These are phyloP conservation scores for Saccharum hybrid DNA, from an alignment of 202 grass and related monocot genomes.

Conservation along the genomic window DNA sequence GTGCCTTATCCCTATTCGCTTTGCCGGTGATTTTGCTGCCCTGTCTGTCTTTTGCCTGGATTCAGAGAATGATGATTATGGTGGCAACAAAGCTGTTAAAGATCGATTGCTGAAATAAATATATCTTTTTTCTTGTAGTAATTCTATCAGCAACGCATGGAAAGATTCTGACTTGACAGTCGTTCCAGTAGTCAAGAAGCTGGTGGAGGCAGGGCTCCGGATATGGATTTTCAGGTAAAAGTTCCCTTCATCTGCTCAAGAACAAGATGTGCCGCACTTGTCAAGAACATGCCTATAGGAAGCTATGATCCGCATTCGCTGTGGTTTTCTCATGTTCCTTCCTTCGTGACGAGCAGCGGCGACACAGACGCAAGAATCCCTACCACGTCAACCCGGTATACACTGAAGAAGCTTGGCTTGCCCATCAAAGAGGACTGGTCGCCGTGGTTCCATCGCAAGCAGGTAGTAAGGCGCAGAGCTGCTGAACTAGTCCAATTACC, in stretches of 20 bases:
- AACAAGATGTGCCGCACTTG: too few species aligned
- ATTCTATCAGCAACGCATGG: slow-evolving; percentile 31
- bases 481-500: background rate
- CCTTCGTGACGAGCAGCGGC: slow-evolving; percentile 34
- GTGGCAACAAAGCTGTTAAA: background rate
- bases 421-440: slow-evolving; percentile 48
- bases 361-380: slow-evolving; percentile 59
- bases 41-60: too few species aligned
- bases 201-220: slow-evolving; percentile 36
- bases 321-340: background rate
- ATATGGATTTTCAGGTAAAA: slow-evolving; percentile 55
- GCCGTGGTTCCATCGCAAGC: slow-evolving; percentile 49
- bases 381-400: slow-evolving; percentile 56
- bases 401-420: slow-evolving; percentile 50
- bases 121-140: background rate
- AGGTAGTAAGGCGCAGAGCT: slow-evolving; percentile 15
- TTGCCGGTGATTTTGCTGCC: slow-evolving; percentile 43
- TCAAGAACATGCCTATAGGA: background rate
- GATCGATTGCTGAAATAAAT: background rate
- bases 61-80: background rate
- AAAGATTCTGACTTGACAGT: slow-evolving; percentile 46
- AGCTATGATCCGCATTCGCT: background rate
- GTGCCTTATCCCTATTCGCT: slow-evolving; percentile 24
- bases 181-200: slow-evolving; percentile 51
- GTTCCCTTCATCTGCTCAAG: background rate